Conservation (phyloP, 2,329 filamentous ascomycete species). For the Sclerotinia spermophila region DNA sequence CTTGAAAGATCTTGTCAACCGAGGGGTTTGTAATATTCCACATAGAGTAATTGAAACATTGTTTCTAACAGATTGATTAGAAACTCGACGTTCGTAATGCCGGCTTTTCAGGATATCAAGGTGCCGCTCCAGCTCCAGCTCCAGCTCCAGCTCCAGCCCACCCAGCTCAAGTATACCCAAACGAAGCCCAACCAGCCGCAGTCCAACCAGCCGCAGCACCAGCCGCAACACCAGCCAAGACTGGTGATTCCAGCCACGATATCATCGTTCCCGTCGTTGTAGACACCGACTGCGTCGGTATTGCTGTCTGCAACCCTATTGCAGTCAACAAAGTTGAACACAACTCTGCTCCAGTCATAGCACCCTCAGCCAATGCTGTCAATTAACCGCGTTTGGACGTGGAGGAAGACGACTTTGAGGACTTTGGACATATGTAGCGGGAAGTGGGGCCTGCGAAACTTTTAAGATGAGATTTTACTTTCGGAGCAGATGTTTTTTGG, state of each 20-base stretch:
- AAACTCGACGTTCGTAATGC: constrained; percentile 22
- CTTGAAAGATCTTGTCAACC: too few relatives aligned
- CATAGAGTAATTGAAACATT: background rate
- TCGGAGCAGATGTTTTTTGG: background rate
- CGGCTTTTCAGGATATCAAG: background rate
- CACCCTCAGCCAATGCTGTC: too few relatives aligned
- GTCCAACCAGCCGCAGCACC: too few relatives aligned
- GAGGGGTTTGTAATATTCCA: background rate
- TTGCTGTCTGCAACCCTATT: constrained; percentile 2
- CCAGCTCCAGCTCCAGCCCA: background rate
- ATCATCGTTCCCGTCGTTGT: too few relatives aligned
- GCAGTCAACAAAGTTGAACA: background rate
- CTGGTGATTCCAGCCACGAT: too few relatives aligned
- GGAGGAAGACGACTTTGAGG: background rate
- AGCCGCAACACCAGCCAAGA: too few relatives aligned
- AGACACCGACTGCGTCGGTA: background rate
- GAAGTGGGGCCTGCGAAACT: background rate
- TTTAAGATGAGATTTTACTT: background rate
- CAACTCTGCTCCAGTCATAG: too few relatives aligned
- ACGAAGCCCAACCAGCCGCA: background rate
- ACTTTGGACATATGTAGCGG: background rate
- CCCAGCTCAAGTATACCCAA: background rate
- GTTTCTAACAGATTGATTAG: constrained; percentile 34
- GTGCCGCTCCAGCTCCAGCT: background rate
- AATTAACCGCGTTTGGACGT: background rate